Percentiles rank a stretch among this genome's conserved stretches.
phyloP scores from a whole-genome alignment of 2,329 filamentous ascomycete species.

The Neofusicoccum umdonicola region DNA sequence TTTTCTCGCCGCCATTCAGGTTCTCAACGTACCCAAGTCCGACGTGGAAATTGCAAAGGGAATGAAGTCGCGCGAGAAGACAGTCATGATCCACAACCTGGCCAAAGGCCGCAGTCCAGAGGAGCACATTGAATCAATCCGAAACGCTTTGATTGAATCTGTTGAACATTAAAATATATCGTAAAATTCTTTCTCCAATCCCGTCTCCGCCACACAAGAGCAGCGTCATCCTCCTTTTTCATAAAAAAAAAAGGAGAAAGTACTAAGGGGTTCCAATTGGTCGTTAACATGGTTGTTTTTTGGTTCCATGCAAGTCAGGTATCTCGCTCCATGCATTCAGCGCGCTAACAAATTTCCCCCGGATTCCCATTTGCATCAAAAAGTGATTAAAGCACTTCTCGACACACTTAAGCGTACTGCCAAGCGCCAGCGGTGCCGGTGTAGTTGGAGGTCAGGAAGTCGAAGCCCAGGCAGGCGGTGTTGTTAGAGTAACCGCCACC shows the following conservation, averaged over 20 bases:
- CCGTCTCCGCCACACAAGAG: background rate
- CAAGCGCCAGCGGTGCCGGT: constrained; percentile 28
- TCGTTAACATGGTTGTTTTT: background rate
- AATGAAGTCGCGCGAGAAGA: constrained; percentile 64
- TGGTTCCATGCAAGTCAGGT: background rate
- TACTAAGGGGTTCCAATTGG: background rate
- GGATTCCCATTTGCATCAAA: background rate
- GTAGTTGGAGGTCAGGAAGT: constrained; percentile 29
- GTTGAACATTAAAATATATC: constrained; percentile 2
- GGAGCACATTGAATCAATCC: constrained; percentile 24
- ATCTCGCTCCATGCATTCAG: background rate
- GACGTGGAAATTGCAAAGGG: constrained; percentile 62
- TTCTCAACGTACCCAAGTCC: constrained; percentile 62
- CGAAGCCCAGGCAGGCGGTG: constrained; percentile 35
- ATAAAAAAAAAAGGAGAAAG: background rate
- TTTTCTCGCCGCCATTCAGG: constrained; percentile 35
- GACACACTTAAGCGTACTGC: constrained; percentile 28
- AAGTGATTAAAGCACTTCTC: background rate
- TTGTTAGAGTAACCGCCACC: constrained; percentile 23
- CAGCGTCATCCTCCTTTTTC: background rate
- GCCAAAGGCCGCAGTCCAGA: constrained; percentile 22
- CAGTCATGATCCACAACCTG: constrained; percentile 37
- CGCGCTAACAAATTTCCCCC: background rate
- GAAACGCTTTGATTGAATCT: constrained; percentile 8
- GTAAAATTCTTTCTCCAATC: background rate